Evolutionary conservation across 1,284 basidiomycete genomes (phyloP), one percentile per base, ranked within the genome.

Genomic region (Cryptococcus sp.): DNA sequence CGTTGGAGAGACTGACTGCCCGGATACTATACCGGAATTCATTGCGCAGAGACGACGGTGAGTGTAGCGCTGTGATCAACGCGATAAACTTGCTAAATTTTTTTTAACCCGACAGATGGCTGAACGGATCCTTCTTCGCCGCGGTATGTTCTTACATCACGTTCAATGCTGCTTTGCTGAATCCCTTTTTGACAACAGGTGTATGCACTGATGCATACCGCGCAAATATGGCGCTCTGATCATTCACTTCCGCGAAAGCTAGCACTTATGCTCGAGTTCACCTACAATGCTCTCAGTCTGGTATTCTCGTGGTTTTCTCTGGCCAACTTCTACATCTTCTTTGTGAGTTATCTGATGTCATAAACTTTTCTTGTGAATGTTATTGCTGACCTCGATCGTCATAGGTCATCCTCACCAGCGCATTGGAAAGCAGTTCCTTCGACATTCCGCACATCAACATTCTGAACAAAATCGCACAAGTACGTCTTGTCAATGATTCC

Each of bases 241-340:
- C 95, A 99, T 74, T 91, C 89, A 63, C 67, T 85, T 22, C 77
- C 84, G 57, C 85, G 94, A 43, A 96, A 96, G 76, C 66, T 83
- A 29, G 75, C 85, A 52, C 80, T 97, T 50, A 86, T 91, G 73
- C 69, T 89, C 20, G 92, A 97, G 78, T 88, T 88, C 3, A 77
- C 90, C 17, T 98, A 96, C 80, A 94, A 92, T 66, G 83, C 89
- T 45, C 85, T 96, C 71, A 94, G 92, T 72, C 78, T 98, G 61
- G 79, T 90, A 52, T 95, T 96, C 71, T 84, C 92, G 26, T 99
- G 95, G 95, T 96, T 98, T 77, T 66, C 71, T 47, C 84, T 94
- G 52, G 93, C 90, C 20, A 97, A 96, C 74, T 96, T 92, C 75
- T 98, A 92, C 80, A 82, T 98, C 53, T 97, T 98, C 80, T 98